Conservation (phyloP, 75 land plant species). For the Picea glauca region DNA sequence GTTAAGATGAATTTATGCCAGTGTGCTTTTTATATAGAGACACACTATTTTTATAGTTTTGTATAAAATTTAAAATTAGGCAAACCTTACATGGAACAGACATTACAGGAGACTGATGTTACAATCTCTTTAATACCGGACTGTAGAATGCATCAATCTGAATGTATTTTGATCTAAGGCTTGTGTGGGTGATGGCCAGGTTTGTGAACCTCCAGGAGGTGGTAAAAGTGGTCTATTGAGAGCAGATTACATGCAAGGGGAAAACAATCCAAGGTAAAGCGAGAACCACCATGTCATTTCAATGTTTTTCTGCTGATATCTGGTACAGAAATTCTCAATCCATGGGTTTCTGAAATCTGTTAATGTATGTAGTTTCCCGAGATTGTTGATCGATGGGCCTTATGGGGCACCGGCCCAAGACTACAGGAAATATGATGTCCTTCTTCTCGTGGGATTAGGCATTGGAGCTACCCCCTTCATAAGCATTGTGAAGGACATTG, state of each 20-base stretch:
- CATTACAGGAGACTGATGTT: too few relatives aligned
- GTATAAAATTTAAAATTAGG: too few relatives aligned
- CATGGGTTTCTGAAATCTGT: neutral
- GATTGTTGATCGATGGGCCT: conserved; percentile 46
- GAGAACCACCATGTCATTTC: neutral
- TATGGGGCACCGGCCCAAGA: conserved; percentile 64
- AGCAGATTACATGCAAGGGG: conserved; percentile 23
- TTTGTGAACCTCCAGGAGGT: conserved; percentile 30
- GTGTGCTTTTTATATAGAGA: too few relatives aligned
- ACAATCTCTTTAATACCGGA: too few relatives aligned
- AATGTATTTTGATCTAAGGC: too few relatives aligned
- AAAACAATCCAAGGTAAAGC: conserved; percentile 11
- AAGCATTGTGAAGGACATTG: conserved; percentile 42
- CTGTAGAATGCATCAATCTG: too few relatives aligned
- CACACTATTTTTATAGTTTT: too few relatives aligned
- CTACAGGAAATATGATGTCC: conserved; percentile 54
- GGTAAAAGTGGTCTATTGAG: conserved; percentile 44
- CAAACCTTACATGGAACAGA: too few relatives aligned
- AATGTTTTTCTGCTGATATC: neutral
- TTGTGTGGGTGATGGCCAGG: conserved; percentile 12
- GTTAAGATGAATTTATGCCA: too few relatives aligned
- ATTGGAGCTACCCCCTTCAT: conserved; percentile 61
- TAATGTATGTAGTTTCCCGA: conserved; percentile 25
- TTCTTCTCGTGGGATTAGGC: conserved; percentile 49
- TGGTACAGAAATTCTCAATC: neutral